Conservation (phyloP, 2,329 filamentous ascomycete genomes). For the Neodidymelliopsis sp. region DNA sequence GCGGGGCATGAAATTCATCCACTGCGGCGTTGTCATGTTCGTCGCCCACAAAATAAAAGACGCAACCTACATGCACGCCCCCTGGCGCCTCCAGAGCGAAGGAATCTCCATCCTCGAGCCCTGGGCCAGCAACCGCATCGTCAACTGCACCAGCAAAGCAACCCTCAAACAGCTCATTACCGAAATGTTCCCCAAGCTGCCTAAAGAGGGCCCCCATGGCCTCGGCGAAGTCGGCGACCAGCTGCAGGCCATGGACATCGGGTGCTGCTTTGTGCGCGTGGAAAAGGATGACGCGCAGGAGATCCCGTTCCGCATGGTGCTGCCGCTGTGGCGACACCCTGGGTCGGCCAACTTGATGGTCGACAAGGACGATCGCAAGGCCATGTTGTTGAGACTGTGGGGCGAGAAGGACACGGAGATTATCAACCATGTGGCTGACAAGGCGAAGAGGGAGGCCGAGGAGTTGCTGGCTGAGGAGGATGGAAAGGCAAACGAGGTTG, state of each 20-base stretch:
- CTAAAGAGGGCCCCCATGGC: conserved; percentile 74
- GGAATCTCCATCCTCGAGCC: conserved; percentile 90
- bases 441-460: conserved; percentile 38
- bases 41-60: conserved; percentile 75
- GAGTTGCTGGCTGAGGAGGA: conserved; percentile 21
- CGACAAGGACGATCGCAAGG: conserved; percentile 91
- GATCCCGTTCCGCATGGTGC: conserved; percentile 78
- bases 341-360: conserved; percentile 96
- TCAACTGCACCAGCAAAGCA: conserved; percentile 76
- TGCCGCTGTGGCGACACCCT: conserved; percentile 93
- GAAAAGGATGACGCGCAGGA: conserved; percentile 75
- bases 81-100: conserved; percentile 95
- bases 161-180: conserved; percentile 84
- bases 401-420: conserved; percentile 87
- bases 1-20: conserved; percentile 91
- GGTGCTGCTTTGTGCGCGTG: conserved; percentile 88
- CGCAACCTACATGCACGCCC: conserved; percentile 89
- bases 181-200: conserved; percentile 95
- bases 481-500: conserved; percentile 20
- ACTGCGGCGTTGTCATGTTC: conserved; percentile 98
- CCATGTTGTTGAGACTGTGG: conserved; percentile 89
- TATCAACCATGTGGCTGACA: conserved; percentile 47
- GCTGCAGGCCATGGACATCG: conserved; percentile 79
- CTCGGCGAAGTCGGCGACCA: conserved; percentile 89
- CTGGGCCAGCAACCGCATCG: conserved; percentile 83